phyloP scores from a whole-genome alignment of 371 early-diverging fungal genomes.

The Smittium culicis region DNA sequence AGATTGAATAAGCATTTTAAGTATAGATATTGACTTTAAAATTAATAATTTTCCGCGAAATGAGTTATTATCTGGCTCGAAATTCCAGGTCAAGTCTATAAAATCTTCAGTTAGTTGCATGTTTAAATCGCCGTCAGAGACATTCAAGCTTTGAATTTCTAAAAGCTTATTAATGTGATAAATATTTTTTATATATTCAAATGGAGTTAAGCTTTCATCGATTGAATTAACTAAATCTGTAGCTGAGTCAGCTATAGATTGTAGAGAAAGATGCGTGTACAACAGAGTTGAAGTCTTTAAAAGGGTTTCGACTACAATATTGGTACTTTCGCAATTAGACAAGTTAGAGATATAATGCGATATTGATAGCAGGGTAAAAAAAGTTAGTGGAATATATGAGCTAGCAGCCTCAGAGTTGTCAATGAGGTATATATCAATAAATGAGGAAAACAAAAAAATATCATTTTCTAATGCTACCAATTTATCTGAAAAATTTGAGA shows the following conservation, averaged over 20 bases:
- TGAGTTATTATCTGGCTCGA: neutral
- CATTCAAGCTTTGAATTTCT: neutral
- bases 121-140: neutral
- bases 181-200: neutral
- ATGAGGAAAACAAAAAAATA: constrained; percentile 45
- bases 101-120: neutral
- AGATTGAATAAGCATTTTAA: neutral
- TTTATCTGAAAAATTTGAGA: constrained; percentile 22
- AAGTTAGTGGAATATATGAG: constrained; percentile 59
- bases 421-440: constrained; percentile 49
- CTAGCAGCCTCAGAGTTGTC: constrained; percentile 67
- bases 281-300: neutral
- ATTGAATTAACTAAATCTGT: neutral
- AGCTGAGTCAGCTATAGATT: neutral
- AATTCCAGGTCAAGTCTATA: neutral
- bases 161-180: neutral
- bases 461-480: constrained; percentile 30
- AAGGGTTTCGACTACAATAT: neutral
- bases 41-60: neutral
- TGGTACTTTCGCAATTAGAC: neutral
- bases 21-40: neutral
- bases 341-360: neutral
- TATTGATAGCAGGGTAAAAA: constrained; percentile 41
- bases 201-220: neutral
- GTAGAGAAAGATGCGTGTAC: neutral